Conservation (phyloP, 2,329 filamentous ascomycete genomes). For the Verticillium nonalfalfae region DNA sequence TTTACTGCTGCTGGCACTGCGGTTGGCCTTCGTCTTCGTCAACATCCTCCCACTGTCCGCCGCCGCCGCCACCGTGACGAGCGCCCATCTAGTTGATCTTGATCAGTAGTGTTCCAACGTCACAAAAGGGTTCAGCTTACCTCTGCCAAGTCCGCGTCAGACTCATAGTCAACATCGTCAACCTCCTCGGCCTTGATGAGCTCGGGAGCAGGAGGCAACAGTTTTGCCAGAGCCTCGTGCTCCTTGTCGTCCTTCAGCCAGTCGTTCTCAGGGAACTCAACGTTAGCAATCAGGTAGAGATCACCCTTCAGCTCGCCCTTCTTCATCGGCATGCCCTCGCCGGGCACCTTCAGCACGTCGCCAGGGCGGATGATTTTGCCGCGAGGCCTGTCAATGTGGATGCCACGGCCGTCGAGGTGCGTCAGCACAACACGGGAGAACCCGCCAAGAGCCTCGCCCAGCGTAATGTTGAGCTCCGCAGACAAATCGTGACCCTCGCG, state of each 20-base stretch:
- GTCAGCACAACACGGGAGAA: conserved; percentile 88
- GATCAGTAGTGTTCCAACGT: conserved; percentile 15
- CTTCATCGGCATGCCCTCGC: conserved; percentile 94
- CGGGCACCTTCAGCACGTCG: conserved; percentile 76
- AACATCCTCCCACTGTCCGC: conserved; percentile 65
- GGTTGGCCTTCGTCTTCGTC: conserved; percentile 59
- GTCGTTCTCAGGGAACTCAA: conserved; percentile 82
- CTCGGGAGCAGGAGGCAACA: conserved; percentile 61
- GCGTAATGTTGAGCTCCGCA: conserved; percentile 71
- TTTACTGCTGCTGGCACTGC: conserved; percentile 69
- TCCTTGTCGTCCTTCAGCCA: conserved; percentile 72
- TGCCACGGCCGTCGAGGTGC: conserved; percentile 89
- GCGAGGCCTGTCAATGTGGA: conserved; percentile 70
- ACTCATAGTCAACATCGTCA: conserved; percentile 83
- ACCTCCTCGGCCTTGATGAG: conserved; percentile 65
- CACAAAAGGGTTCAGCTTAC: conserved; percentile 31
- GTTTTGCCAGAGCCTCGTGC: conserved; percentile 63
- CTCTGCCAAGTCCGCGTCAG: conserved; percentile 76
- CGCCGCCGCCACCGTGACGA: conserved; percentile 56
- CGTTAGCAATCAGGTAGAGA: conserved; percentile 77
- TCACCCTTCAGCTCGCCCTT: conserved; percentile 78
- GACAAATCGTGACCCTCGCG: conserved; percentile 80
- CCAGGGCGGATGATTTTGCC: conserved; percentile 79
- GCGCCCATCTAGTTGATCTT: conserved; percentile 55
- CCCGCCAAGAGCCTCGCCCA: conserved; percentile 79